phyloP scores from a whole-genome alignment of 1,284 basidiomycete species.

The Malassezia brasiliensis region DNA sequence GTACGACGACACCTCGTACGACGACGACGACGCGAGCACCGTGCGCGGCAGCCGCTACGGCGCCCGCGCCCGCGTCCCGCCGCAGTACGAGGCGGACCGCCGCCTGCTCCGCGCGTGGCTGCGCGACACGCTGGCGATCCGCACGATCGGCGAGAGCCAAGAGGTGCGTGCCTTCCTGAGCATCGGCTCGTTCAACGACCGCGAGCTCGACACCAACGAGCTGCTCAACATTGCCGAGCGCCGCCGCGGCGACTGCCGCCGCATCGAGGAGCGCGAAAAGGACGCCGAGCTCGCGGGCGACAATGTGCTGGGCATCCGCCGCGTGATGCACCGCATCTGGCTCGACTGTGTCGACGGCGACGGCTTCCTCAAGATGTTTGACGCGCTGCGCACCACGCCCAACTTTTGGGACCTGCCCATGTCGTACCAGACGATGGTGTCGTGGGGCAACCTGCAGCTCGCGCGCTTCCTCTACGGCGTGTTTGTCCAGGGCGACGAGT shows the following conservation, averaged over 20 bases:
- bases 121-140: conserved; percentile 39
- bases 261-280: conserved; percentile 31
- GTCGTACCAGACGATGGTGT: conserved; percentile 38
- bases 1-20: neutral
- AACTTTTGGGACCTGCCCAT: conserved; percentile 32
- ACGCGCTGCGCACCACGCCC: conserved; percentile 27
- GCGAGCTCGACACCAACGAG: conserved; percentile 25
- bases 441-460: conserved; percentile 38
- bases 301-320: conserved; percentile 37
- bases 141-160: conserved; percentile 32
- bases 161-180: conserved; percentile 40
- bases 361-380: conserved; percentile 39
- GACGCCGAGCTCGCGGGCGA: conserved; percentile 36
- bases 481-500: conserved; percentile 40
- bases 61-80: conserved; percentile 15
- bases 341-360: conserved; percentile 40
- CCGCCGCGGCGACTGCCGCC: conserved; percentile 28
- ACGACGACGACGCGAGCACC: conserved; percentile 2
- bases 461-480: conserved; percentile 40
- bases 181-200: conserved; percentile 32
- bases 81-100: conserved; percentile 33
- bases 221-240: conserved; percentile 33
- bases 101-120: conserved; percentile 41
- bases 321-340: conserved; percentile 37
- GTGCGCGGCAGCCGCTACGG: neutral